A percentile compares a stretch with the other conserved stretches of the same genome.
Conservation (phyloP, 208 protist genomes). For the Leptomonas pyrrhocoris region DNA sequence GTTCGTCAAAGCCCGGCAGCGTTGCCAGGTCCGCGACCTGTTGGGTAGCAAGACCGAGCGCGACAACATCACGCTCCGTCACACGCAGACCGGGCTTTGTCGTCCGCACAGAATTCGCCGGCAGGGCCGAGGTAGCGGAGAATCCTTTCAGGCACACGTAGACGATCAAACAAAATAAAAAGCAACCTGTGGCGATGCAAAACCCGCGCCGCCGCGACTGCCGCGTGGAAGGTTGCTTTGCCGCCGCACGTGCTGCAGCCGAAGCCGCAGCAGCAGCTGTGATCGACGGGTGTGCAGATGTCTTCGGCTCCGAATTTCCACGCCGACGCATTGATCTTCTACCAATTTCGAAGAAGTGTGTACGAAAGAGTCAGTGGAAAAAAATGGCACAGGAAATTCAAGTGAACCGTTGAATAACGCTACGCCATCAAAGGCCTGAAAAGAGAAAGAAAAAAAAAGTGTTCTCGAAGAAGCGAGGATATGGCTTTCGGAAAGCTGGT, state of each 20-base stretch:
- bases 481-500: no score
- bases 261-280: background rate
- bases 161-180: conserved; percentile 8
- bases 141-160: conserved; percentile 7
- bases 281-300: background rate
- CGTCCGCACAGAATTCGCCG: background rate
- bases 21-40: conserved; percentile 21
- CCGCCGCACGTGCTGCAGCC: background rate
- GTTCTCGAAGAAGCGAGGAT: no score
- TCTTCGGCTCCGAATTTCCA: background rate
- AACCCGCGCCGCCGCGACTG: background rate
- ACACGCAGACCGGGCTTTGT: conserved; percentile 6
- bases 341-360: background rate
- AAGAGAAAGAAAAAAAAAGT: no score
- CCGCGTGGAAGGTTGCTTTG: background rate
- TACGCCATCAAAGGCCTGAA: no score
- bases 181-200: conserved; percentile 26
- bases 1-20: conserved; percentile 24
- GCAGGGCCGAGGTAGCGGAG: background rate
- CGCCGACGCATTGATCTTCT: conserved; percentile 2
- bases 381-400: no score
- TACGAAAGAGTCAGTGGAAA: no score
- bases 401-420: no score
- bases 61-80: conserved; percentile 29
- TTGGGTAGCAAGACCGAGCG: conserved; percentile 17